phyloP scores from a whole-genome alignment of 2,329 filamentous ascomycete species.

The Alternaria longipes region DNA sequence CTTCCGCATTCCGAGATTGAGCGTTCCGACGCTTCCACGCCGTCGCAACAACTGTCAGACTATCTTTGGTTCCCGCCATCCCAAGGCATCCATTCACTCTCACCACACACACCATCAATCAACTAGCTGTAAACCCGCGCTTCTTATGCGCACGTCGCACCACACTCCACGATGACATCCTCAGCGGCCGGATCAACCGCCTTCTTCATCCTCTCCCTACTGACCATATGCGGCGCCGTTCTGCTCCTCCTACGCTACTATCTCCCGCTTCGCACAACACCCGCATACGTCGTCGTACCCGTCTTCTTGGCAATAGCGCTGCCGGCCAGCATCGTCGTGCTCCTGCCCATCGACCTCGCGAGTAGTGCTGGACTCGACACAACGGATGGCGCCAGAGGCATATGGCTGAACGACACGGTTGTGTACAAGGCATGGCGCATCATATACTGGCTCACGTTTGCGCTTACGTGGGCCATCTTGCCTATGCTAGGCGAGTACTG shows the following conservation, averaged over 20 bases:
- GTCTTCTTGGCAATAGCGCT: conserved; percentile 97
- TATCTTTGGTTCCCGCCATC: conserved; percentile 3
- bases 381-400: conserved; percentile 75
- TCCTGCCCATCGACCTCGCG: conserved; percentile 95
- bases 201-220: conserved; percentile 77
- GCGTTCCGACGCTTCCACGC: conserved; percentile 25
- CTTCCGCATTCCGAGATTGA: conserved; percentile 31
- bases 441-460: conserved; percentile 96
- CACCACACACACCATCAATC: conserved; percentile 11
- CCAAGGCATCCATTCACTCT: conserved; percentile 6
- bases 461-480: conserved; percentile 92
- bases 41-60: conserved; percentile 14
- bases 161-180: conserved; percentile 52
- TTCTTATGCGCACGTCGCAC: conserved; percentile 28
- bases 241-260: conserved; percentile 89
- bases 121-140: conserved; percentile 6
- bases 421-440: conserved; percentile 92
- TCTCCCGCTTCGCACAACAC: conserved; percentile 87
- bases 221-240: conserved; percentile 77
- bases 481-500: conserved; percentile 94
- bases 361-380: conserved; percentile 76
- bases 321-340: conserved; percentile 86
- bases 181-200: conserved; percentile 80
- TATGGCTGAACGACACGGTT: conserved; percentile 83
- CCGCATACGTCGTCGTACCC: conserved; percentile 86